phyloP scores from a whole-genome alignment of 1,284 basidiomycete species.

The Jaminaea rosea region DNA sequence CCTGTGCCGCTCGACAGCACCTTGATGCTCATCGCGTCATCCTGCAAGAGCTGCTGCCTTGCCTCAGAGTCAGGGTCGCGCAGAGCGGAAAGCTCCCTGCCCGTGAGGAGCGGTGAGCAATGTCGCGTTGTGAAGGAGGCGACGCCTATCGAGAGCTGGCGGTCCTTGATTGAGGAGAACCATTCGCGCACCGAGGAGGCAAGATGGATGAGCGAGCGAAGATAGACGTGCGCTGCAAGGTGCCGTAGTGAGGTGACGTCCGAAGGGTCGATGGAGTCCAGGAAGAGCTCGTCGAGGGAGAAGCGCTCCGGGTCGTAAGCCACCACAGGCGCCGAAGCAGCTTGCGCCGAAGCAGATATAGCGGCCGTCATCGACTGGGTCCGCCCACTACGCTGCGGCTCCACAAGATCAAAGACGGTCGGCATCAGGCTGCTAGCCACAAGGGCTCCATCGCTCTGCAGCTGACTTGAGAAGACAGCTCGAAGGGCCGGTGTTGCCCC shows the following conservation, averaged over 20 bases:
- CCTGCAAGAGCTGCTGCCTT: slow-evolving; percentile 63
- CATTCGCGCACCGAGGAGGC: slow-evolving; percentile 56
- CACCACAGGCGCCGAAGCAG: slow-evolving; percentile 43
- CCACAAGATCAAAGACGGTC: slow-evolving; percentile 62
- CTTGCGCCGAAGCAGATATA: too few relatives aligned
- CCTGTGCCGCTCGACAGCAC: too few relatives aligned
- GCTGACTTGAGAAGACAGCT: slow-evolving; percentile 71
- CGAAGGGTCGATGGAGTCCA: slow-evolving; percentile 52
- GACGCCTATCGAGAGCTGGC: slow-evolving; percentile 69
- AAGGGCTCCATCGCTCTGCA: slow-evolving; percentile 63
- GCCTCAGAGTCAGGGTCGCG: slow-evolving; percentile 59
- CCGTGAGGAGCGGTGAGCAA: slow-evolving; percentile 83
- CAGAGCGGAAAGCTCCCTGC: slow-evolving; percentile 68
- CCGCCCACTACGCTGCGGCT: slow-evolving; percentile 13
- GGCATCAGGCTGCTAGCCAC: slow-evolving; percentile 64
- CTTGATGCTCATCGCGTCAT: slow-evolving; percentile 67
- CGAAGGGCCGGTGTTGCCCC: slow-evolving; percentile 77
- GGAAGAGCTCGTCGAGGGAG: slow-evolving; percentile 72
- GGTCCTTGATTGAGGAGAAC: slow-evolving; percentile 79
- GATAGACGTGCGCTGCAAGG: slow-evolving; percentile 75
- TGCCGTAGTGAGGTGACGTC: slow-evolving; percentile 53
- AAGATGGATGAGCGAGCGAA: slow-evolving; percentile 33
- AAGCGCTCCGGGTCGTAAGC: slow-evolving; percentile 70
- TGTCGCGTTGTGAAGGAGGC: slow-evolving; percentile 70
- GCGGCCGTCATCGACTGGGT: too few relatives aligned